Conservation (phyloP, 257 asterid species). For the Solanum stenotomum region DNA sequence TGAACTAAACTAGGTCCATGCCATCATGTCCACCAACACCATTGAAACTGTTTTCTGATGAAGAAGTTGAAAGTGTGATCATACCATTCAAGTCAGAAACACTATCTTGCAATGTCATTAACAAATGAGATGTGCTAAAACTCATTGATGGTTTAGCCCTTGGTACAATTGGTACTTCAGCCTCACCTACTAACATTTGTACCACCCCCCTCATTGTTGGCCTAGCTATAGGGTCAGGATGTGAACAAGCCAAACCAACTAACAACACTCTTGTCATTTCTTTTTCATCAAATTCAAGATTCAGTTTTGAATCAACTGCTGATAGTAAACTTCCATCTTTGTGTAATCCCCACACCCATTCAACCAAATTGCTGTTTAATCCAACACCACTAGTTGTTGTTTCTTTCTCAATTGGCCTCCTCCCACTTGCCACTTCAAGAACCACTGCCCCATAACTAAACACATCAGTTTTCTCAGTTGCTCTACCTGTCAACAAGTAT, state of each 20-base stretch:
- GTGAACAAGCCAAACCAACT: slow-evolving; percentile 4
- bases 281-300: neutral
- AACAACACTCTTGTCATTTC: neutral
- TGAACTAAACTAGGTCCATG: neutral
- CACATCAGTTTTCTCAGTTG: neutral
- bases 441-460: neutral
- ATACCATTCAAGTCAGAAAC: slow-evolving; percentile 1
- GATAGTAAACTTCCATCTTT: neutral
- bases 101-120: neutral
- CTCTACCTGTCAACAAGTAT: neutral
- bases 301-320: neutral
- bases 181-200: slow-evolving; percentile 4
- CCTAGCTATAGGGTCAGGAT: slow-evolving; percentile 2
- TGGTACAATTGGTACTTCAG: slow-evolving; percentile 2
- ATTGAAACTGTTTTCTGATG: neutral
- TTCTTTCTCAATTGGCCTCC: neutral
- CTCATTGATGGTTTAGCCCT: slow-evolving; percentile 3
- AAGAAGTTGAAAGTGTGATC: slow-evolving; percentile 3
- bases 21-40: neutral
- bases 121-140: neutral
- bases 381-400: neutral
- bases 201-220: slow-evolving; percentile 6
- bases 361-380: neutral
- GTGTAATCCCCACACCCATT: slow-evolving; percentile 1
- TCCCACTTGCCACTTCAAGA: slow-evolving; percentile 6